Conservation (phyloP, 1,284 basidiomycete species). For the Ganoderma lucidum region DNA sequence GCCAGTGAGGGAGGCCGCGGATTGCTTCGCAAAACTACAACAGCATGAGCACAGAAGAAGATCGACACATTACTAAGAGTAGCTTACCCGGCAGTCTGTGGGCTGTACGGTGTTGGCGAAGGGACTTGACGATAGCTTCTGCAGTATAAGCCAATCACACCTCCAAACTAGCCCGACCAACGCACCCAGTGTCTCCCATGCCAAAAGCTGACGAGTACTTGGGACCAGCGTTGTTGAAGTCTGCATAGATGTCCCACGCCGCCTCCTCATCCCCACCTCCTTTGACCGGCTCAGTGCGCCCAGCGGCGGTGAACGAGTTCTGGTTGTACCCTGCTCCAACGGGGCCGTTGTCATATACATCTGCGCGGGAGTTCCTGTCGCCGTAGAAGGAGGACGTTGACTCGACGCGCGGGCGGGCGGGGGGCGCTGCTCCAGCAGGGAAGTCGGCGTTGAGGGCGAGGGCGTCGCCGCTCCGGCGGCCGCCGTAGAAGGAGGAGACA, state of each 20-base stretch:
- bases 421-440: constrained; percentile 39
- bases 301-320: constrained; percentile 67
- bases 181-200: constrained; percentile 47
- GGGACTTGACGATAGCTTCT: constrained; percentile 63
- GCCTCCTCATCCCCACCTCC: constrained; percentile 72
- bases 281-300: constrained; percentile 76
- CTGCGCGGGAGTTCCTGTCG: constrained; percentile 50
- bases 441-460: constrained; percentile 64
- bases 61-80: neutral
- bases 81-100: constrained; percentile 21
- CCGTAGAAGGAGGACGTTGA: constrained; percentile 73
- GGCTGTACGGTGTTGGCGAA: constrained; percentile 41
- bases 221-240: constrained; percentile 91
- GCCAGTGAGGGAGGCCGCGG: constrained; percentile 38
- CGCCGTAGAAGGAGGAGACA: constrained; percentile 80
- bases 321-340: constrained; percentile 73
- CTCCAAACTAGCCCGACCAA: constrained; percentile 19
- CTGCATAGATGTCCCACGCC: constrained; percentile 87
- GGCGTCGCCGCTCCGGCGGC: constrained; percentile 64
- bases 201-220: constrained; percentile 74
- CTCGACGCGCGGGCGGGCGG: constrained; percentile 58
- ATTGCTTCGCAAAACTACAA: constrained; percentile 27
- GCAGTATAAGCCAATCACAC: constrained; percentile 9
- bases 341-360: constrained; percentile 46
- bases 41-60: constrained; percentile 36